These are phyloP conservation scores for Solanum pimpinellifolium DNA, from an alignment of 257 asterid genomes.

Conservation along the genomic window DNA sequence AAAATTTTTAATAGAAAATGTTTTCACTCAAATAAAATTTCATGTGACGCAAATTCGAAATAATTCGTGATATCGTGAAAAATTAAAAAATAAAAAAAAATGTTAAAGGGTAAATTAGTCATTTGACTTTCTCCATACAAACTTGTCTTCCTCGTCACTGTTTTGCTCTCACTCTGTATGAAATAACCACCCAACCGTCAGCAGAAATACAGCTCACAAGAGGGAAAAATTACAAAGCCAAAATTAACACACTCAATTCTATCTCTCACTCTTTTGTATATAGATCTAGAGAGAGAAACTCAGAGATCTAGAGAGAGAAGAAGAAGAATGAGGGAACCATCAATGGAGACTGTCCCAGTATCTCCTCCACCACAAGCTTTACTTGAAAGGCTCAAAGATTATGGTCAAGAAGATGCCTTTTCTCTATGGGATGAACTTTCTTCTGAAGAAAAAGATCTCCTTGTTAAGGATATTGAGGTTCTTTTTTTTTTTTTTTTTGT, in stretches of 20 bases:
- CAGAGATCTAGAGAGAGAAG: constrained; percentile 25
- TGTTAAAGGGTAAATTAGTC: constrained; percentile 4
- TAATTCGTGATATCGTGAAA: accelerated
- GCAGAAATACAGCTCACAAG: constrained; percentile 7
- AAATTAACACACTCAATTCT: background rate
- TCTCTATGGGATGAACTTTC: constrained; percentile 88
- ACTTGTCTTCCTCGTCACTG: constrained; percentile 26
- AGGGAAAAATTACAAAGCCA: background rate
- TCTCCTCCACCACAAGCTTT: constrained; percentile 46
- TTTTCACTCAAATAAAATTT: accelerated
- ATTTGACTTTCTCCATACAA: background rate
- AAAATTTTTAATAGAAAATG: too few species aligned
- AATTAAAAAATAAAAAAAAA: too few species aligned
- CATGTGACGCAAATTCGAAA: accelerated
- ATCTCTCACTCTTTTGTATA: background rate
- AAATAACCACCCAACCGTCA: constrained; percentile 35
- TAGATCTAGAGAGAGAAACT: constrained; percentile 12
- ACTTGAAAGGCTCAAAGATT: constrained; percentile 95
- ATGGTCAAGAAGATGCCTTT: constrained; percentile 87
- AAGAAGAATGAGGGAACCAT: constrained; percentile 33
- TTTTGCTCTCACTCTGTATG: constrained; percentile 3
- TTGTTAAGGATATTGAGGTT: constrained; percentile 84
- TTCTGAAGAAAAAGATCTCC: constrained; percentile 50
- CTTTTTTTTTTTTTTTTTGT: background rate
- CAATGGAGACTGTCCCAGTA: constrained; percentile 14